Base-by-base conservation (phyloP, 2,329 filamentous ascomycete species). In the Aspergillus ustus region DNA sequence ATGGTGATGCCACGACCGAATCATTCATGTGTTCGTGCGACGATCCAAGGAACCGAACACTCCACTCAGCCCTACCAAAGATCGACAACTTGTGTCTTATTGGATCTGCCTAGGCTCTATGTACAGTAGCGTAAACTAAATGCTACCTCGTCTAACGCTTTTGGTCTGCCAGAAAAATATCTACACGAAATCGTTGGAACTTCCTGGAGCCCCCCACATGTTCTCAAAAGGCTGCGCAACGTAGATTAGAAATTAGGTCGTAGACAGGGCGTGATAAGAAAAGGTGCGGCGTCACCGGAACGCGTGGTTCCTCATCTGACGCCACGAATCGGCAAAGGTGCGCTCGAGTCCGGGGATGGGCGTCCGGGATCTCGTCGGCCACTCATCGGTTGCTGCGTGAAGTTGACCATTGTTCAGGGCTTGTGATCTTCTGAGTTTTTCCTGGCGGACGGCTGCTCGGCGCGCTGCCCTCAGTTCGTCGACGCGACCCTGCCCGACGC, bases 401-500 rank as follows among this genome's bases (percentile, higher is more conserved):
- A 75, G 69, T 49, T 72, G 69, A 31, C 74, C 74, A 60, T 77
- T 74, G 52, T 66, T 72, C 52, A 74, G 63, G 20, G 77, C 71
- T 29, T 74, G 66, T 22, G 77, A 80, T 28, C 75, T 71, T 20
- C 77, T 72, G 60, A 77, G 62, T 65, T 77, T 78, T 50, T 79
- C 77, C 63, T 79, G 72, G 45, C 77, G 72, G 43, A 80, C 75
- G 3, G 78, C 76, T 6, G 84, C 82, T 52, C 89, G 85, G 53
- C 91, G 84, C 71, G 93, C 88, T 51, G 86, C 83, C 52, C 94
- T 83, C 63, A 91, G 85, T 67, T 89, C 85, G 67, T 97, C 93
- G 62, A 97, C 91, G 4, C 87, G 86, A 17, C 90, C 89, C 74
- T 97, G 92, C 70, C 88, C 93, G 19, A 97, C 81, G 70, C 93